Evolutionary conservation across 176 grass and related monocot genomes (phyloP).

Genomic region (Rhipidocladum racemiflorum): DNA sequence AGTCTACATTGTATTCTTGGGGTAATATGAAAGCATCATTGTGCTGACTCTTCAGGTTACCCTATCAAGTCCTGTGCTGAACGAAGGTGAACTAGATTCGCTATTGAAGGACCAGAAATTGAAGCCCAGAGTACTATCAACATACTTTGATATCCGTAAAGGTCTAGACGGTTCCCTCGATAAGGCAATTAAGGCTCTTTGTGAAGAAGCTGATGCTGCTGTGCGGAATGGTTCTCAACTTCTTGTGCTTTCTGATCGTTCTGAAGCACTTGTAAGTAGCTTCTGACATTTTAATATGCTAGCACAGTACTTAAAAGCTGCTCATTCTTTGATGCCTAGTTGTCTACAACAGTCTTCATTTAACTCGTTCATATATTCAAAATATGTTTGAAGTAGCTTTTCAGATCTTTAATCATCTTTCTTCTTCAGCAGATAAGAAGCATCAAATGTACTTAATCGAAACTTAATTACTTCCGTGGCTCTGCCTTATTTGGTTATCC

Average conservation of each 20-base stretch:
- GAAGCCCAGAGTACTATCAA: conserved; percentile 78
- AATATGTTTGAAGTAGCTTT: conserved; percentile 25
- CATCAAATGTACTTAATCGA: not conserved
- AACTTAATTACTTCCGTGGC: not conserved
- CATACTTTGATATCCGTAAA: conserved; percentile 87
- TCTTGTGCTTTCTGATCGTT: conserved; percentile 94
- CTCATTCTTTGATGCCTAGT: not conserved
- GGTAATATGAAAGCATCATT: conserved; percentile 22
- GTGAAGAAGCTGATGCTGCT: conserved; percentile 93
- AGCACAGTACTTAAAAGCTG: conserved; percentile 1
- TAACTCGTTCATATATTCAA: not conserved
- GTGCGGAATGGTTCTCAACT: conserved; percentile 92
- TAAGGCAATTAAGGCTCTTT: conserved; percentile 64
- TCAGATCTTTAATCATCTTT: not conserved
- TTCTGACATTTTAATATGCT: conserved; percentile 29
- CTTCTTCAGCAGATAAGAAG: not conserved
- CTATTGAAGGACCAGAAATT: conserved; percentile 76
- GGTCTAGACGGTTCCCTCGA: conserved; percentile 93
- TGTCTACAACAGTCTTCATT: not conserved
- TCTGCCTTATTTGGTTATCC: not conserved
- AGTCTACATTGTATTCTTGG: conserved; percentile 14
- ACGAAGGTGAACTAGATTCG: conserved; percentile 92
- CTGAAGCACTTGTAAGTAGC: conserved; percentile 74
- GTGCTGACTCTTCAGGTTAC: conserved; percentile 67
- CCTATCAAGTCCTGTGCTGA: conserved; percentile 86